Evolutionary conservation across 2,329 filamentous ascomycete species (phyloP), one percentile per base, ranked within the genome.

Genomic region (Phyllosticta capitalensis): DNA sequence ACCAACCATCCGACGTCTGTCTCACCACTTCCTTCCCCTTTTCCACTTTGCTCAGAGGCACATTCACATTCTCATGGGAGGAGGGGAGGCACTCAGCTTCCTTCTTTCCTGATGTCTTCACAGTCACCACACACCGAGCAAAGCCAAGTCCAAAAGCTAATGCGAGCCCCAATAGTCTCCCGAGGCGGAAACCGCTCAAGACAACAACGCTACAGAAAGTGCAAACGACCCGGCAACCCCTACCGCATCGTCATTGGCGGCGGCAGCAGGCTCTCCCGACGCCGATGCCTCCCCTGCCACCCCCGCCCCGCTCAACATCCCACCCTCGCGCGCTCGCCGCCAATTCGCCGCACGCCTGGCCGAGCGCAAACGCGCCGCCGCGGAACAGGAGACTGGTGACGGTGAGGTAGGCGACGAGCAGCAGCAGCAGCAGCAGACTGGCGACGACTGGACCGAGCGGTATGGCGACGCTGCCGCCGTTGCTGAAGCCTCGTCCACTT

Each of bases 331-430:
- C 56, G 92, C 92, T 7, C 85, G 92, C 55, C 81, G 90, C 59
- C 90, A 95, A 72, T 82, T 97, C n/a, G 92, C 91, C n/a, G 89
- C 89, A 12, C 85, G 92, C 12, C 80, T 97, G 14, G 77, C 77
- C 2, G 72, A 67, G 83, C 89, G 72, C 50, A 75, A 76, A 54
- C 64, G 66, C 33, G 63, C 65, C 45, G 62, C 19, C 61, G 63
- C 56, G 12, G 21, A 56, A 21, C 26, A 55, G 21, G 21, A 17
- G 19, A 30, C 14, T n/a, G 38, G 17, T n/a, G 38, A 12, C 17
- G 38, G 38, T 14, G 53, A 55, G 5, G 21, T 17, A 33, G 53
- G 12, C 5, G 53, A 21, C 21, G 33, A 60, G 21, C 21, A 38
- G 24, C 55, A 57, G 2, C 48, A 57, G 9, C 3, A 45, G 17